Evolutionary conservation across 176 grass and related monocot species (phyloP), one percentile per base, ranked within the genome.

Genomic region (Oryza glaberrima): DNA sequence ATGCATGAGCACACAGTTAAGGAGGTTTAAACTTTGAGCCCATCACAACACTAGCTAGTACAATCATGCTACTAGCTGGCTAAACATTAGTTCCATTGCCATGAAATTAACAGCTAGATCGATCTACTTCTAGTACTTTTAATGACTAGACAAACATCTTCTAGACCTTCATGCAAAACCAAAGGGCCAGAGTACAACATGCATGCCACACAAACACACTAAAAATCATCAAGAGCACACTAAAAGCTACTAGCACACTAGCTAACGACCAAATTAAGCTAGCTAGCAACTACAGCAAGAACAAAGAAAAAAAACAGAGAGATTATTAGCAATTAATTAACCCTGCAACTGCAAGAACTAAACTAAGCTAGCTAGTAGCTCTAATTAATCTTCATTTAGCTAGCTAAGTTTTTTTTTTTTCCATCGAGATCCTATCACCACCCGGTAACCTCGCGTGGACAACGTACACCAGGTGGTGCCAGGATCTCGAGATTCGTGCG

Each of bases 391-490:
- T 38, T 84, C 8, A 47, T 77, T 77, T 10, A 19, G 67, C 12
- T 75, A 85, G 66, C 65, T 79, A 70, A 70, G 9, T 56, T 11
- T 23, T 28, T 6, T 36, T 71, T 26, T 81, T 82, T 36, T 72
- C 67, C 72, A 19, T 73, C 52, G 81, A 94, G 91, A 97, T 94
- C 94, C 94, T 97, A 91, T 88, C 89, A 97, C 94, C 94, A 96
- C 89, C 94, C 48, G 46, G 90, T 74, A 81, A 81, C 73, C 11
- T 63, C 13, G 65, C 58, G 36, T 14, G 52, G 47, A 38, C 45
- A 60, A 36, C 22, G 77, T 67, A 44, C 81, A 85, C 80, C 88
- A 69, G 94, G 91, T 97, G 91, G 91, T 94, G 74, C 82, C 65
- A 97, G 91, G 94, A 97, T 97, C 94, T 94, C 89, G 65, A 75